These are phyloP conservation scores for Avena insularis DNA, from an alignment of 176 grass and related monocot genomes.

Conservation along the genomic window DNA sequence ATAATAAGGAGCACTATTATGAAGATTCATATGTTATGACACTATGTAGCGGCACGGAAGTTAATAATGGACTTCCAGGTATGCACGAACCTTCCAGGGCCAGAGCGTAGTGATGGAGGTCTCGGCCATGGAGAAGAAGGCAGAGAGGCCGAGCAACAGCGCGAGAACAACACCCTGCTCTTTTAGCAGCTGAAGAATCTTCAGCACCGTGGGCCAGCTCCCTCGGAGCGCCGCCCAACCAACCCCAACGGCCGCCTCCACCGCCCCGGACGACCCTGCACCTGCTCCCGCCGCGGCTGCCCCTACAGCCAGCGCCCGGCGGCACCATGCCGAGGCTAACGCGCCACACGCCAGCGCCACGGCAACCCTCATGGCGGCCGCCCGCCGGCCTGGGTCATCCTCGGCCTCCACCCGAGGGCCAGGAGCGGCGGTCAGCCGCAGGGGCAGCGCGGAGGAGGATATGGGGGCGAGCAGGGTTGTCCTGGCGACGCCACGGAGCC, in stretches of 20 bases:
- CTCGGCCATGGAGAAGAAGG: conserved; percentile 99
- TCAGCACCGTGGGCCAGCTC: conserved; percentile 65
- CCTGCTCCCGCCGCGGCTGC: conserved; percentile 34
- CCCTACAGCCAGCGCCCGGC: conserved; percentile 37
- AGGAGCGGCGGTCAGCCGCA: conserved; percentile 17
- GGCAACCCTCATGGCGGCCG: conserved; percentile 34
- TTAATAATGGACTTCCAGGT: conserved; percentile 2
- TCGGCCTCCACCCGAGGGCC: conserved; percentile 21
- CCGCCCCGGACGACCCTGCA: conserved; percentile 43
- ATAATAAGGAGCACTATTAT: neutral
- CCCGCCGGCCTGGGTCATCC: neutral
- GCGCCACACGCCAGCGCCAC: conserved; percentile 34
- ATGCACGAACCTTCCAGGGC: conserved; percentile 88
- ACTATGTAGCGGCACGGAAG: neutral
- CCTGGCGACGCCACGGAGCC: neutral
- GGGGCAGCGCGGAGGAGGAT: conserved; percentile 28
- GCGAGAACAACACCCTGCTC: conserved; percentile 80
- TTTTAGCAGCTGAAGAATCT: conserved; percentile 71
- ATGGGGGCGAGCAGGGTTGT: conserved; percentile 14
- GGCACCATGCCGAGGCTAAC: conserved; percentile 44
- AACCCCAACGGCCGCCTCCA: conserved; percentile 40
- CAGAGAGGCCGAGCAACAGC: conserved; percentile 75
- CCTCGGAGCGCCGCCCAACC: conserved; percentile 47
- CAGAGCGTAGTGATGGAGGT: conserved; percentile 96
- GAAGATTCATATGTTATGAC: neutral